Evolutionary conservation across 2,329 filamentous ascomycete genomes (phyloP).

Genomic region (Parastagonospora nodorum): DNA sequence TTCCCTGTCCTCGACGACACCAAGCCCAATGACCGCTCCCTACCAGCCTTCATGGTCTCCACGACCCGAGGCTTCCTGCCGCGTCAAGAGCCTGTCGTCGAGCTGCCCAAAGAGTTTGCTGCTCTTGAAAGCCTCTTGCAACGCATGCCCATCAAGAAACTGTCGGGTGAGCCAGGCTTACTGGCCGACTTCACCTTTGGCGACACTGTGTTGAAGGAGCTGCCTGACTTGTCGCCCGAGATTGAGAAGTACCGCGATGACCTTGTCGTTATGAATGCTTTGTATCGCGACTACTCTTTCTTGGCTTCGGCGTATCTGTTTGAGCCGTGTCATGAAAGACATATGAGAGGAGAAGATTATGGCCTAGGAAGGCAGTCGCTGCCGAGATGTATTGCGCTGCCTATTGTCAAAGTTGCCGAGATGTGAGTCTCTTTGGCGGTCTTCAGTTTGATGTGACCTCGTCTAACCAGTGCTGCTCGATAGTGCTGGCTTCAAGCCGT

Average conservation of each 20-base stretch:
- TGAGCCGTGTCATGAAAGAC: constrained; percentile 85
- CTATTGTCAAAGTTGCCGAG: constrained; percentile 81
- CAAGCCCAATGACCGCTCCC: constrained; percentile 63
- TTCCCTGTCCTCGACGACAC: constrained; percentile 70
- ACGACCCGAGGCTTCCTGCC: constrained; percentile 76
- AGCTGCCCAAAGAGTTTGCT: constrained; percentile 75
- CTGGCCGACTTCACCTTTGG: constrained; percentile 77
- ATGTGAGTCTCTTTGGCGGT: constrained; percentile 66
- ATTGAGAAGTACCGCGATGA: constrained; percentile 75
- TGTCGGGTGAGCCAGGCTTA: constrained; percentile 75
- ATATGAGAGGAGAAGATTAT: constrained; percentile 70
- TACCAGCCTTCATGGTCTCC: constrained; percentile 80
- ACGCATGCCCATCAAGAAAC: constrained; percentile 78
- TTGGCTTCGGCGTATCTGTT: constrained; percentile 86
- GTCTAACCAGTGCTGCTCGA: constrained; percentile 22
- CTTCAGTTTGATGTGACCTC: neutral
- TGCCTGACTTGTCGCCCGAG: constrained; percentile 76
- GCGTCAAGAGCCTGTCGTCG: constrained; percentile 54
- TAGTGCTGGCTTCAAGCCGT: constrained; percentile 79
- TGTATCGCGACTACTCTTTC: constrained; percentile 93
- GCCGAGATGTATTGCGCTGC: constrained; percentile 75
- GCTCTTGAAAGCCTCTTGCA: constrained; percentile 72
- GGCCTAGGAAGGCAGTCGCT: constrained; percentile 76
- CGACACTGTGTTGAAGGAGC: constrained; percentile 70
- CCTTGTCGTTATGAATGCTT: constrained; percentile 78